Evolutionary conservation across 139 green algal species (phyloP).

Genomic region (Spirogloea muscicola): DNA sequence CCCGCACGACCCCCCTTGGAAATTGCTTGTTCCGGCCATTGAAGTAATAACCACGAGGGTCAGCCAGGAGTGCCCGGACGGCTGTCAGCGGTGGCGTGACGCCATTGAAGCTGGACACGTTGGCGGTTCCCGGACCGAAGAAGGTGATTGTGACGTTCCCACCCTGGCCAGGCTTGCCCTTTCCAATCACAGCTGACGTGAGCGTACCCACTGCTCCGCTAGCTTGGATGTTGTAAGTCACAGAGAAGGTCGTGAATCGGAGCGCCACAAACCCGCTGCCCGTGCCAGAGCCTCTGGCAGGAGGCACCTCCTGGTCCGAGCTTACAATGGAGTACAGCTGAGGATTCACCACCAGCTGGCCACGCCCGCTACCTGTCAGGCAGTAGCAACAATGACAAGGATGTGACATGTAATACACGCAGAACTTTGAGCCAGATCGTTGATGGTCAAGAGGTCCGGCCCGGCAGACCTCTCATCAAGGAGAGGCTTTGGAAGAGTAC

Average conservation of each 20-base stretch:
- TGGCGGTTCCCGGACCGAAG: neutral
- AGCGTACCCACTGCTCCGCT: neutral
- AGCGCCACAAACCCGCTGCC: neutral
- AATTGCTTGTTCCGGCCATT: neutral
- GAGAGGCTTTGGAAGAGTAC: neutral
- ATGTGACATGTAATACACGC: too few species aligned
- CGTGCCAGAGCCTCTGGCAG: too few species aligned
- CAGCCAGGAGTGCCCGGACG: neutral
- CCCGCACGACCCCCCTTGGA: neutral
- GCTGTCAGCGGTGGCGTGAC: neutral
- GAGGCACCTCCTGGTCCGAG: neutral
- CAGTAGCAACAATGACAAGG: too few species aligned
- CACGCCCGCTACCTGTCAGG: neutral
- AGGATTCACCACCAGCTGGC: neutral
- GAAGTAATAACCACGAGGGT: neutral
- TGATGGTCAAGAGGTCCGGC: too few species aligned
- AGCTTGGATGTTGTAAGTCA: neutral
- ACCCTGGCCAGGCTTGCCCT: too few species aligned
- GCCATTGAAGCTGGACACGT: neutral
- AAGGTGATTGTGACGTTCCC: neutral
- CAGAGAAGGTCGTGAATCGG: neutral
- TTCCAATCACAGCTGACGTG: neutral
- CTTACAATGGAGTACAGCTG: constrained; percentile 3
- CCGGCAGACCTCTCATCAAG: neutral
- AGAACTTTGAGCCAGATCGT: too few species aligned